Base-by-base conservation (phyloP, 257 asterid species). In the Cruciata laevipes region DNA sequence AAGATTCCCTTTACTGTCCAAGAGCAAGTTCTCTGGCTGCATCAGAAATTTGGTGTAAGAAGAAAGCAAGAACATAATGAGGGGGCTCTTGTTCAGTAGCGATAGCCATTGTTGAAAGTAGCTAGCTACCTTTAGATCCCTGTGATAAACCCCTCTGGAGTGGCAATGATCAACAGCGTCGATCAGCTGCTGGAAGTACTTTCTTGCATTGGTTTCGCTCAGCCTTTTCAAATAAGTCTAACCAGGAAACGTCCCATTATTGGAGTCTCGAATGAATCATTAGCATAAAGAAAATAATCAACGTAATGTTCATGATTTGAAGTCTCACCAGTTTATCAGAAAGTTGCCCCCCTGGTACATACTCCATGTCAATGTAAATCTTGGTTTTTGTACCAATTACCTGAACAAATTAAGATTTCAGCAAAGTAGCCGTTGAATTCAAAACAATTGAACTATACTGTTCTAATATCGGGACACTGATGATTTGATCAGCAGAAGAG, bases 1-100 rank as follows among this genome's bases (percentile, higher is more conserved):
- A 6, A 76, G 57, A 5, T 72, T 68, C 51, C 77, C 80, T 51
- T 58, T 58, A 51, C 69, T 30, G 61, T 76, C 80, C 64, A 76
- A n/a, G 21, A 72, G 77, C 58, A 76, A 56, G 67, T 76, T 76
- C 16, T 76, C 77, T 72, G 80, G 77, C 80, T 72, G 80, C 77
- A 68, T 9, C 32, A 27, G 35, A 56, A 38, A 7, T 66, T 37
- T 10, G 6, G 2, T 27, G 20, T 40, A 1, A 44, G 30, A 18
- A 65, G n/a, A 33, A 27, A 67, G 31, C 7, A 58, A 58, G 57
- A 73, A 63, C 20, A 73, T 8, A 31, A 23, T 6, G 12, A 10
- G 31, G 21, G n/a, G 38, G 30, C 30, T 33, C 8, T 7, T 33
- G 8, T 33, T 33, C 8, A 33, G 38, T 33, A 33, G 47, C 49